Conservation (phyloP, 495 filamentous ascomycete species). For the Penicillium fimorum region DNA sequence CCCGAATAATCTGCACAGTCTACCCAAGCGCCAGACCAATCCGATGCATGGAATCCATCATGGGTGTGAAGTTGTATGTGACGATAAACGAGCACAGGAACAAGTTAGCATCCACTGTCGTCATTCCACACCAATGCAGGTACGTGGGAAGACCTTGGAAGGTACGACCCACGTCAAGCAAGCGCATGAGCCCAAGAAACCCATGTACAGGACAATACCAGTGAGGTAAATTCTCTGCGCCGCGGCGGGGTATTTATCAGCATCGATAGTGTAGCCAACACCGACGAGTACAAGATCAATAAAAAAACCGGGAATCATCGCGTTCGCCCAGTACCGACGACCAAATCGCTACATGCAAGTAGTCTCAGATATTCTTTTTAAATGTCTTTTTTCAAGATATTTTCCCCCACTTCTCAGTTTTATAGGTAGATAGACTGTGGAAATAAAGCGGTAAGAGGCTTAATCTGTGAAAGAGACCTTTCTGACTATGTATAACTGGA, state of each 20-base stretch:
- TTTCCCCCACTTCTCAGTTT: no score
- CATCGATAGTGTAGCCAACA: constrained; percentile 48
- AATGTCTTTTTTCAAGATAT: no score
- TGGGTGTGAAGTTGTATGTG: constrained; percentile 61
- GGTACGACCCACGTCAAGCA: constrained; percentile 63
- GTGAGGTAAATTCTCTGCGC: constrained; percentile 54
- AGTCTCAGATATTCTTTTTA: no score
- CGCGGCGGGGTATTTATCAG: constrained; percentile 33
- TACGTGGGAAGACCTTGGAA: constrained; percentile 59
- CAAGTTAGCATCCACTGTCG: constrained; percentile 52
- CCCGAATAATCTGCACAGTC: constrained; percentile 32
- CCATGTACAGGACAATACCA: constrained; percentile 58
- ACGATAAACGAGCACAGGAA: constrained; percentile 63
- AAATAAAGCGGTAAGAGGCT: no score
- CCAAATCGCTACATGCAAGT: constrained; percentile 63
- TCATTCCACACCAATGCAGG: constrained; percentile 60
- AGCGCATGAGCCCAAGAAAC: constrained; percentile 63
- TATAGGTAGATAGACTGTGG: no score
- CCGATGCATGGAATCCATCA: constrained; percentile 55
- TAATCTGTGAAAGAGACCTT: no score
- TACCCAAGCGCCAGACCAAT: constrained; percentile 58
- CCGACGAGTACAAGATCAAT: constrained; percentile 58
- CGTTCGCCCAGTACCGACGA: constrained; percentile 60
- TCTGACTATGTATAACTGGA: no score
- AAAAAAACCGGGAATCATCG: constrained; percentile 62